Percentiles rank a stretch among this genome's conserved stretches.
Conservation (phyloP, 2,329 filamentous ascomycete species). For the Ophiostoma sp. region DNA sequence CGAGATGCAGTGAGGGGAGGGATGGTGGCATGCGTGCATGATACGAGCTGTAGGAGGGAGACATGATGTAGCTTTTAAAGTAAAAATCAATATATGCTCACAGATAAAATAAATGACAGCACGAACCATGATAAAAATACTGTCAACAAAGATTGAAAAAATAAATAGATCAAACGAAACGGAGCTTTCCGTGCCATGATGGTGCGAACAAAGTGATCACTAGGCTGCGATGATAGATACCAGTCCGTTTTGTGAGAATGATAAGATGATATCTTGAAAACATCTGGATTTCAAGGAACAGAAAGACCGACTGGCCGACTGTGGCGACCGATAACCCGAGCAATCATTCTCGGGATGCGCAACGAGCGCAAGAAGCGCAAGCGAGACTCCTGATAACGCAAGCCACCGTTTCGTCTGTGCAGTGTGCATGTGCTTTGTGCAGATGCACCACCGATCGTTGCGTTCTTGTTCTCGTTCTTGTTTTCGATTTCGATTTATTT, state of each 20-base stretch:
- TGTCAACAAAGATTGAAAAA: background rate
- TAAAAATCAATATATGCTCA: background rate
- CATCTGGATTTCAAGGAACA: background rate
- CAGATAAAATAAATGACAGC: background rate
- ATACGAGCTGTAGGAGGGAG: constrained; percentile 7
- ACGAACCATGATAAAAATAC: background rate
- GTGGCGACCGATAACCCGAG: background rate
- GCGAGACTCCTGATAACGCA: constrained; percentile 1
- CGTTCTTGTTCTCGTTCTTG: background rate
- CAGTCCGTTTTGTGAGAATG: background rate
- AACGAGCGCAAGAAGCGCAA: background rate
- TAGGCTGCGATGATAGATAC: background rate
- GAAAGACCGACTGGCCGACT: background rate
- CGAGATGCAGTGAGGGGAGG: constrained; percentile 1
- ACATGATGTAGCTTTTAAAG: background rate
- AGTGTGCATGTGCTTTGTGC: background rate
- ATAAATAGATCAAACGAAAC: background rate
- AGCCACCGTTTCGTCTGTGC: background rate
- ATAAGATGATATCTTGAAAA: background rate
- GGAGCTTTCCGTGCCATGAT: background rate
- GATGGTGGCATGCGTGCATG: constrained; percentile 8
- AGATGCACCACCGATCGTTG: background rate
- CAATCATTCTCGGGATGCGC: background rate
- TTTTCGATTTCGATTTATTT: background rate
- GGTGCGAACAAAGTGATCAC: background rate